A percentile compares a stretch with the other conserved stretches of the same genome.
phyloP scores from a whole-genome alignment of 768 basidiomycete species.

The Mycena venus region DNA sequence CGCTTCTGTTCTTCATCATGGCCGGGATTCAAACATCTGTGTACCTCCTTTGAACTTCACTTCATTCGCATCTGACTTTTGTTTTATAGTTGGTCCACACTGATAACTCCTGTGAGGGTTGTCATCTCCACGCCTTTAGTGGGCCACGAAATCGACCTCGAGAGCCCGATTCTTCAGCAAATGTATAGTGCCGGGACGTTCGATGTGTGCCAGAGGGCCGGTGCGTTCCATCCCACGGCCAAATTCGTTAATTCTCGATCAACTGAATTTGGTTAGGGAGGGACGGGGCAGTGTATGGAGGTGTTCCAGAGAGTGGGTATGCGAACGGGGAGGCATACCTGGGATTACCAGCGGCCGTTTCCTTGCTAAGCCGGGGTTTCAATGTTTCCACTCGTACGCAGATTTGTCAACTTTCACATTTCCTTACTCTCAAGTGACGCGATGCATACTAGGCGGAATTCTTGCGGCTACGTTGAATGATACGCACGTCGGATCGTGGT shows the following conservation, averaged over 20 bases:
- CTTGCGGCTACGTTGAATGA: not conserved
- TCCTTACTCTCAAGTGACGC: not conserved
- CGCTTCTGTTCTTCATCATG: not conserved
- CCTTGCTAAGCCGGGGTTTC: not conserved
- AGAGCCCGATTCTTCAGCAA: constrained; percentile 11
- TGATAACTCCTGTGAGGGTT: constrained; percentile 8
- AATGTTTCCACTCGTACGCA: constrained; percentile 12
- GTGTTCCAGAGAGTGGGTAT: constrained; percentile 21
- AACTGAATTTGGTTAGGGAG: not conserved
- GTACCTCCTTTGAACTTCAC: not conserved
- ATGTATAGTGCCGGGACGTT: not conserved
- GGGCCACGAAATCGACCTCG: constrained; percentile 16
- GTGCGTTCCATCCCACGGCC: not conserved
- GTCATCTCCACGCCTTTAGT: constrained; percentile 2
- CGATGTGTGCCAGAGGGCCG: not conserved
- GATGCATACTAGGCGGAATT: not conserved
- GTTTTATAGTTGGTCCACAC: constrained; percentile 4
- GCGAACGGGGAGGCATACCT: constrained; percentile 11
- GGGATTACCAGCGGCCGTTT: constrained; percentile 18
- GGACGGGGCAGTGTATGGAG: constrained; percentile 12
- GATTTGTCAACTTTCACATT: not conserved
- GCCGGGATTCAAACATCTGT: constrained; percentile 21
- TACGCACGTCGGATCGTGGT: not conserved
- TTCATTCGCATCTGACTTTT: not conserved
- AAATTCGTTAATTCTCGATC: not conserved